Conservation (phyloP, 768 basidiomycete species). For the Amanita rimosa region DNA sequence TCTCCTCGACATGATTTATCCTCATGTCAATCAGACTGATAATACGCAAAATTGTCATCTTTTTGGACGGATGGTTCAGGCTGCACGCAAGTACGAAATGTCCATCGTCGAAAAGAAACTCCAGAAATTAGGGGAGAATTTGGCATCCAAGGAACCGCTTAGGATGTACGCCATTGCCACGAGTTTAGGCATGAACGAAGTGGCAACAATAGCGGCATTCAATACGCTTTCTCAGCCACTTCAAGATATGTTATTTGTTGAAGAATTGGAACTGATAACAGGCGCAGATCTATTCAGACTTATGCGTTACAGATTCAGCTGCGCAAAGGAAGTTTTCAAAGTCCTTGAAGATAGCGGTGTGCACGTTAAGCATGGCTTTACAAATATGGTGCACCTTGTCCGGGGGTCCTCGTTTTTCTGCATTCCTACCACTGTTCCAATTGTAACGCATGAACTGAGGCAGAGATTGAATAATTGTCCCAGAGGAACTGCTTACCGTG, state of each 20-base stretch:
- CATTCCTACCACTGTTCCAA: too few species aligned
- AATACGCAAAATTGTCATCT: background rate
- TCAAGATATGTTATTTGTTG: background rate
- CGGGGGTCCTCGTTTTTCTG: too few species aligned
- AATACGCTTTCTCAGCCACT: background rate
- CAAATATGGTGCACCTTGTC: background rate
- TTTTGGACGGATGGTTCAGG: background rate
- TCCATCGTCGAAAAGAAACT: background rate
- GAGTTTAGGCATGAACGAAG: background rate
- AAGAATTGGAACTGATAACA: background rate
- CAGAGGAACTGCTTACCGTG: background rate
- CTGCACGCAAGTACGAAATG: conserved; percentile 3
- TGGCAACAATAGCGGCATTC: background rate
- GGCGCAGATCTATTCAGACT: background rate
- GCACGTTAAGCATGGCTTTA: background rate
- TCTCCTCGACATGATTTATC: conserved; percentile 6
- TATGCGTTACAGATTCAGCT: conserved; percentile 1
- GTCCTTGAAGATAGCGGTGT: background rate
- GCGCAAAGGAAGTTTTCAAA: background rate
- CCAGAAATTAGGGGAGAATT: background rate
- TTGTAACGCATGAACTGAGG: background rate
- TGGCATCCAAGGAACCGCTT: conserved; percentile 2
- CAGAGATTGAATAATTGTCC: background rate
- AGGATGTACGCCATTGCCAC: background rate
- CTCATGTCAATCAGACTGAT: background rate